phyloP scores from a whole-genome alignment of 495 filamentous ascomycete genomes.

The Thermochaetoides thermophila region DNA sequence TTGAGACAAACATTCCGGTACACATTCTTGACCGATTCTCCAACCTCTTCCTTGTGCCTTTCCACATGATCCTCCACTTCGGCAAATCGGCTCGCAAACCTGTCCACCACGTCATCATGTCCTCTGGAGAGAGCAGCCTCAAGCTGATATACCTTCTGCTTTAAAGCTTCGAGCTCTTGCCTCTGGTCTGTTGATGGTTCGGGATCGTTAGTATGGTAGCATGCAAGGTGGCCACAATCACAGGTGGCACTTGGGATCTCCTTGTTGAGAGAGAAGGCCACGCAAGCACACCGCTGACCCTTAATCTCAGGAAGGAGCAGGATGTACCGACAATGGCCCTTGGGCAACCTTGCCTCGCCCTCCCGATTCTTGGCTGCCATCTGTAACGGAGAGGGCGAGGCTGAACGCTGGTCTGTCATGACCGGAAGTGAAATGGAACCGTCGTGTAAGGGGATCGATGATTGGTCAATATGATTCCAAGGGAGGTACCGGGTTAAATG shows the following conservation, averaged over 20 bases:
- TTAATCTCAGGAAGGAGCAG: slow-evolving; percentile 37
- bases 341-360: slow-evolving; percentile 32
- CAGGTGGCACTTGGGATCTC: slow-evolving; percentile 35
- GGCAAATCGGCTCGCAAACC: slow-evolving; percentile 28
- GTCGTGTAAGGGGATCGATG: no score
- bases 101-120: slow-evolving; percentile 26
- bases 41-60: slow-evolving; percentile 31
- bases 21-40: slow-evolving; percentile 33
- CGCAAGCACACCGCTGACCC: slow-evolving; percentile 40
- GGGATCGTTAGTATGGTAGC: slow-evolving; percentile 33
- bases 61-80: slow-evolving; percentile 38
- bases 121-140: slow-evolving; percentile 33
- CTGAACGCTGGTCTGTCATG: no score
- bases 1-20: slow-evolving; percentile 36
- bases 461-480: no score
- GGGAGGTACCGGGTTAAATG: no score
- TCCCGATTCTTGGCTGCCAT: slow-evolving; percentile 9
- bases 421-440: no score
- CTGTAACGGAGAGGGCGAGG: slow-evolving; percentile 21
- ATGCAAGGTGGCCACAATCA: slow-evolving; percentile 40
- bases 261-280: slow-evolving; percentile 37
- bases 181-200: slow-evolving; percentile 23
- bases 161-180: slow-evolving; percentile 33
- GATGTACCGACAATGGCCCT: slow-evolving; percentile 41
- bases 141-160: slow-evolving; percentile 29